Evolutionary conservation across 2,329 filamentous ascomycete species (phyloP), one percentile per base, ranked within the genome.

Genomic region (Aspergillus persii): DNA sequence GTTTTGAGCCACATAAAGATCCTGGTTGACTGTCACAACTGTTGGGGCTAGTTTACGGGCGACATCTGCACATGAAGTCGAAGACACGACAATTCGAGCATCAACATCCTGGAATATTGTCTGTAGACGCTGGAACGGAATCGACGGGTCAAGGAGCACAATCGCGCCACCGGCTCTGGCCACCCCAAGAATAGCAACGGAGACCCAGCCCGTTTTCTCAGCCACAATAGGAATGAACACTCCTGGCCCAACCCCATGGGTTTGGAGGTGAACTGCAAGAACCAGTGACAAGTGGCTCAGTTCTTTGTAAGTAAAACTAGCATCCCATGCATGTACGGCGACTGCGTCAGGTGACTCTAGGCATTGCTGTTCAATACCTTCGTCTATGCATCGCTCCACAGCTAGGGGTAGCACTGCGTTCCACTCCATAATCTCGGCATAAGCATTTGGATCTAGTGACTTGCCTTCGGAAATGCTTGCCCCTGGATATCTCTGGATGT

Each of bases 261-360:
- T 66, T 4, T 61, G 61, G 7, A 77, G 64, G 26, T 69, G 62
- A 33, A 69, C 65, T 15, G 72, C 68, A 33, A 66, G 62, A 56
- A n/a, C 63, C 61, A 56, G 74, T 61, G 61, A 74, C 63, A 76
- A 66, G 7, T 63, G 63, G n/a, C 68, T 63, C 7, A 73, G 59
- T 50, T 68, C 60, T 9, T 31, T n/a, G 51, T 70, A 73, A 1
- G 65, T 69, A 15, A 69, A 57, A 5, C 59, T 36, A 27, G 69
- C 70, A 58, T 73, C 68, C 69, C 69, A 72, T 23, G 69, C 68
- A 15, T 48, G 33, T 18, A 62, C 49, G n/a, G 66, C 67, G 18
- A 58, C 53, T 2, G 59, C 53, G 44, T 62, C 52, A 6, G 50
- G 59, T 63, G 57, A 36, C 57, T 33, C 39, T 57, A 49, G 7